Evolutionary conservation across 441 rosid species (phyloP).

Genomic region (Rhodomyrtus psidioides): DNA sequence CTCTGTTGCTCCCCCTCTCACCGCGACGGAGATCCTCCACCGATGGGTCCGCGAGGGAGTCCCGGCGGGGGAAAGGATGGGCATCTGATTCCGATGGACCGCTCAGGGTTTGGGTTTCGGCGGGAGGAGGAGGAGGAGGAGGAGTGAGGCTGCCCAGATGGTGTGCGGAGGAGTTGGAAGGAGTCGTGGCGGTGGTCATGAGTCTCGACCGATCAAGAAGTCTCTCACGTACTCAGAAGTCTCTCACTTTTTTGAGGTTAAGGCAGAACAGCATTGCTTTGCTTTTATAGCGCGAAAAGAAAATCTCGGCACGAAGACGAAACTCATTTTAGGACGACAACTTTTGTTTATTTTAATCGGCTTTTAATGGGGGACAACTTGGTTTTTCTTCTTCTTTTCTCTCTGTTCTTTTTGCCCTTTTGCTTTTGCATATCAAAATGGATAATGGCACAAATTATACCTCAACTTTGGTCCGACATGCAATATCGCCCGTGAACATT

Average conservation of each 20-base stretch:
- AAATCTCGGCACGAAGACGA: neutral
- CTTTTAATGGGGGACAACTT: no score
- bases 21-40: neutral
- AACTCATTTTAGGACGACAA: neutral
- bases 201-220: neutral
- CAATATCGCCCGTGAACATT: no score
- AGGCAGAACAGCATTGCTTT: neutral
- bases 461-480: no score
- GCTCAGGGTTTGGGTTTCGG: neutral
- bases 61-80: constrained; percentile 6
- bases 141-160: constrained; percentile 20
- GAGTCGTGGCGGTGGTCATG: neutral
- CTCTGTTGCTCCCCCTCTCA: neutral
- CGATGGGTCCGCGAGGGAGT: neutral
- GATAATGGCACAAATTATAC: no score
- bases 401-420: no score
- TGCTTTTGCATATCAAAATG: no score
- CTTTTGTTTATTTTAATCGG: neutral
- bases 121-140: constrained; percentile 51
- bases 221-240: neutral
- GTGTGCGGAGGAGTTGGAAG: constrained; percentile 12
- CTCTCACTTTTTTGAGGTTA: neutral
- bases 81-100: constrained; percentile 13
- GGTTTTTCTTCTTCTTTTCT: no score
- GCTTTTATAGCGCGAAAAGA: neutral